phyloP scores from a whole-genome alignment of 2,329 filamentous ascomycete species.

The Pseudogymnoascus sp. region DNA sequence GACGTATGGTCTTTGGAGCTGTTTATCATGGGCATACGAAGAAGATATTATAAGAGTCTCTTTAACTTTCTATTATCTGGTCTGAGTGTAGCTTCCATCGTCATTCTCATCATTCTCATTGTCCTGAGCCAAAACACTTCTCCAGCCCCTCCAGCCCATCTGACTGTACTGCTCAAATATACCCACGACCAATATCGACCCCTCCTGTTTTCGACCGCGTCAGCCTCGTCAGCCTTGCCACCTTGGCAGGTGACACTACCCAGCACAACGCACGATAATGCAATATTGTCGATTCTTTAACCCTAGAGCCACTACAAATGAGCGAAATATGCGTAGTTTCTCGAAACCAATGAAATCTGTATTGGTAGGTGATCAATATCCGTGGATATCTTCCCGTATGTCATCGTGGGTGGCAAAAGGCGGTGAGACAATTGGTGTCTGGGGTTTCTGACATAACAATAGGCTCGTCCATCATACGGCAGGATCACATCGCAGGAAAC shows the following conservation, averaged over 20 bases:
- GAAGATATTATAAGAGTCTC: neutral
- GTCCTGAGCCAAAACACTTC: neutral
- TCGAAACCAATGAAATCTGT: neutral
- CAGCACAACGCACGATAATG: neutral
- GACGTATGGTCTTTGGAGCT: neutral
- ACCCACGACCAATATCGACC: neutral
- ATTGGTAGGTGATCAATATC: neutral
- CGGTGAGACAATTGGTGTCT: conserved; percentile 1
- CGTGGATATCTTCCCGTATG: neutral
- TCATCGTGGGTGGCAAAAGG: conserved; percentile 7
- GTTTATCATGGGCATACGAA: neutral
- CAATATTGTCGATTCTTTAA: neutral
- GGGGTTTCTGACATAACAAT: neutral
- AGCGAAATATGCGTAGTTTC: neutral
- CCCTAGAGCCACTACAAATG: neutral
- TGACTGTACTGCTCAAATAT: neutral
- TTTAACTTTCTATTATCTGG: neutral
- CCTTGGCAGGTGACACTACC: conserved; percentile 1
- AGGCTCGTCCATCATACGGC: neutral
- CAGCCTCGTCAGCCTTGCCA: conserved; percentile 6
- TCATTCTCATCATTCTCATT: too few relatives aligned
- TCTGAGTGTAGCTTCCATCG: neutral
- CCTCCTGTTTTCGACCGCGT: neutral
- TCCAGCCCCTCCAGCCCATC: neutral
- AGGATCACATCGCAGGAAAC: neutral